These are phyloP conservation scores for Globisporangium cystogenes DNA, from an alignment of 352 stramenopile species.

Conservation along the genomic window DNA sequence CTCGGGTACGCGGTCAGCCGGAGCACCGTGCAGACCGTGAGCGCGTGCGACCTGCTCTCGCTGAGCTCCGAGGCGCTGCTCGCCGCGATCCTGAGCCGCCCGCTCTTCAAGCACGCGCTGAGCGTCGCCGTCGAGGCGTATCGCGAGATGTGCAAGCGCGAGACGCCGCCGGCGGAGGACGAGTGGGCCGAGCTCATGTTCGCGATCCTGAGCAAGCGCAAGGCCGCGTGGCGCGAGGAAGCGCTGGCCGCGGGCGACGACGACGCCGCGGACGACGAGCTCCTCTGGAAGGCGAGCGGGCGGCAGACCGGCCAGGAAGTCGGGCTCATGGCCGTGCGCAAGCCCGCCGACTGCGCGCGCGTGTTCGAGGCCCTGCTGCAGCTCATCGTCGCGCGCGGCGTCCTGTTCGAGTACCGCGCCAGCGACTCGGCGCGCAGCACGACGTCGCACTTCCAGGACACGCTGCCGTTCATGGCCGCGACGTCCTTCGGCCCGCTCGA, in stretches of 20 bases:
- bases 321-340: constrained; percentile 21
- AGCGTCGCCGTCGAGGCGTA: constrained; percentile 43
- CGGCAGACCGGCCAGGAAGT: constrained; percentile 18
- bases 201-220: constrained; percentile 21
- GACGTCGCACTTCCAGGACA: constrained; percentile 24
- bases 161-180: constrained; percentile 17
- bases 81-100: constrained; percentile 29
- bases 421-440: constrained; percentile 22
- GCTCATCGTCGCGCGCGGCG: constrained; percentile 36
- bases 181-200: constrained; percentile 41
- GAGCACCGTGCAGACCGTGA: constrained; percentile 35
- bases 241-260: constrained; percentile 9
- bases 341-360: constrained; percentile 24
- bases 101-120: constrained; percentile 27
- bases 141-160: constrained; percentile 27
- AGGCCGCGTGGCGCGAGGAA: constrained; percentile 31
- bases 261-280: constrained; percentile 11
- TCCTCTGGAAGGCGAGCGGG: constrained; percentile 18
- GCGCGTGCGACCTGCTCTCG: constrained; percentile 48
- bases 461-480: constrained; percentile 22
- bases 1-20: constrained; percentile 34
- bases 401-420: constrained; percentile 11
- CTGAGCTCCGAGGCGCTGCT: constrained; percentile 36
- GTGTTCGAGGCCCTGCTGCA: constrained; percentile 48
- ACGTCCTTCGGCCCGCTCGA: constrained; percentile 1